Evolutionary conservation across 495 filamentous ascomycete genomes (phyloP), one percentile per base, ranked within the genome.

Genomic region (Penicillium desertorum): DNA sequence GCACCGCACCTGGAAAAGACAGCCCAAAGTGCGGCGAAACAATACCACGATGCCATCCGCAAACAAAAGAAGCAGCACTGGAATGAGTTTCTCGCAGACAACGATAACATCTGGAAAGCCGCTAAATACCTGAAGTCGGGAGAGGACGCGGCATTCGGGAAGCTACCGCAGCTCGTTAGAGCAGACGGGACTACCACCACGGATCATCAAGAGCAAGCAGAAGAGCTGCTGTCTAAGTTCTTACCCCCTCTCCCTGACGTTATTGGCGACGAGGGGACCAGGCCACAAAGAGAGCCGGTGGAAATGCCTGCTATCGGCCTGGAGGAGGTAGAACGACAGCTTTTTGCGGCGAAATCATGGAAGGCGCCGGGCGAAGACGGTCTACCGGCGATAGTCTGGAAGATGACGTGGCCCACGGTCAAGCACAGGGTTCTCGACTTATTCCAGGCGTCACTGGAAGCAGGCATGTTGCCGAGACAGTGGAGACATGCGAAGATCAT

Each of bases 331-430:
- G 58, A 66, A 27, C 32, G 51, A 9, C 36, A 56, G 41, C 52
- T 71, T 1, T 39, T 57, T 4, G 58, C 52, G 7, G 48, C 56
- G 25, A 63, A 64, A n/a, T 57, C 58, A 19, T 63, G 39, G 61
- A 69, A 29, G 27, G 27, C 5, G 5, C 27, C 27, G 5, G 27
- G 27, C 5, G 6, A 29, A 6, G 27, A 29, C 51, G 58, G 61
- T 10, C 53, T 68, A 50, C 69, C 54, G 42, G 66, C 56, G 32
- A 64, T 69, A 50, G 58, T 66, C 1, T 59, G 43, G 64, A 66
- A 69, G 63, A 63, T 63, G 55, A 63, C 45, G 2, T 66, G 62
- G 67, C 58, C 68, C 29, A 64, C 61, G 19, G 61, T 71, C 51
- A 67, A 70, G 32, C 19, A 73, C 48, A 32, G 50, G 41, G 61